phyloP scores from a whole-genome alignment of 139 green algal genomes.

The Chlamydomonas sp. region DNA sequence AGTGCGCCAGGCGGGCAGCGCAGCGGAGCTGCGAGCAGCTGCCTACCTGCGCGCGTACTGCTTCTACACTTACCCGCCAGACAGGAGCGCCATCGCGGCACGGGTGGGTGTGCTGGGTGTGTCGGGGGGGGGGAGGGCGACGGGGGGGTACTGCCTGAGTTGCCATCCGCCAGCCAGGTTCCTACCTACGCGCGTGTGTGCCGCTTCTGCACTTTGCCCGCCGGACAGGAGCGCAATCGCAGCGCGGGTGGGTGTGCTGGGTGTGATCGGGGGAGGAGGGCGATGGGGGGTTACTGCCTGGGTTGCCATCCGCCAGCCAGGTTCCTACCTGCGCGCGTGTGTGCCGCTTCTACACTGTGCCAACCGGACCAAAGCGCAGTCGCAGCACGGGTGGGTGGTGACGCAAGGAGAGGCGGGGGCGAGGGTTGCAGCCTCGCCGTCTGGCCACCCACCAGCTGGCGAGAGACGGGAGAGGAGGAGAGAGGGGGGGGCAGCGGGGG shows the following conservation, averaged over 20 bases:
- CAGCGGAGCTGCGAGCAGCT: conserved; percentile 59
- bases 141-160: too few species aligned
- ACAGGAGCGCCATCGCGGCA: conserved; percentile 52
- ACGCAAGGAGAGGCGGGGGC: too few species aligned
- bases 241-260: conserved; percentile 32
- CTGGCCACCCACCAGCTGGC: too few species aligned
- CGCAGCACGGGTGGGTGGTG: conserved; percentile 45
- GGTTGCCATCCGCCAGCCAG: too few species aligned
- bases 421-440: too few species aligned
- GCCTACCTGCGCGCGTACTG: conserved; percentile 54
- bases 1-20: conserved; percentile 14
- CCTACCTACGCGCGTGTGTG: conserved; percentile 55
- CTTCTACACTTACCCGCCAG: conserved; percentile 55
- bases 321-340: conserved; percentile 60
- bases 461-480: too few species aligned
- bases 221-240: conserved; percentile 54
- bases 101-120: conserved; percentile 39
- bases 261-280: too few species aligned
- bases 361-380: conserved; percentile 51
- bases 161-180: too few species aligned
- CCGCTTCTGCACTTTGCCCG: conserved; percentile 55
- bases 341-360: conserved; percentile 51
- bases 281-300: too few species aligned
- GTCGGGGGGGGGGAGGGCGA: too few species aligned
- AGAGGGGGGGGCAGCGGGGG: too few species aligned